Evolutionary conservation across 768 basidiomycete genomes (phyloP), one percentile per base, ranked within the genome.

Genomic region (Lepiota brunneoincarnata): DNA sequence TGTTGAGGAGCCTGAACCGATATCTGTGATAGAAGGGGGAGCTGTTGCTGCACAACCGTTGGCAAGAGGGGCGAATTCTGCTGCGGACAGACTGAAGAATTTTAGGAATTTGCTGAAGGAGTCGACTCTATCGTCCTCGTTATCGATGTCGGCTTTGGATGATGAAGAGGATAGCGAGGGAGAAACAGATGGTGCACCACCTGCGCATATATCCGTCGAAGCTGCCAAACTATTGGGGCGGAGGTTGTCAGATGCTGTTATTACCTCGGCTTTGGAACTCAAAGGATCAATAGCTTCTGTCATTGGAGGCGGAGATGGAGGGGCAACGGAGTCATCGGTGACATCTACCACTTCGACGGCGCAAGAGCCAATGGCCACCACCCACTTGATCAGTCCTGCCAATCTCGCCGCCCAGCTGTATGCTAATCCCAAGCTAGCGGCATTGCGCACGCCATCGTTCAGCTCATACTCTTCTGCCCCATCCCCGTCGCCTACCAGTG

Each of bases 91-190:
- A 39, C 18, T 48, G 28, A 41, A 20, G 3, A 47, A 54, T 40
- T 48, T 54, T 31, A 31, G 45, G 28, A 21, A 24, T 41, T 45
- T 47, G 17, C 42, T 40, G 17, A 34, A 39, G n/a, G 46, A 39
- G 11, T 35, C 42, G 26, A 54, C 24, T 49, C 54, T 57, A 49
- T 50, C 58, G 54, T 47, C 59, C 48, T 26, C 58, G n/a, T 64
- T 67, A 1, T 67, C 79, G 26, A 51, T 43, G 24, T 78, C 79
- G 24, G 75, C 75, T 66, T 83, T 81, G 2, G 83, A 83, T 6
- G 64, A 84, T 38, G 83, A 83, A 17, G 67, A 61, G 37, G 72
- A 72, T 37, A 69, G 71, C 1, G 73, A 75, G 7, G 69, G 66
- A 11, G 31, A 23, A 12, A 28, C 50, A 2, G 51, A 21, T 6